A percentile compares a stretch with the other conserved stretches of the same genome.
Evolutionary conservation across 331 rosid species (phyloP).

Genomic region (Acacia concinna): DNA sequence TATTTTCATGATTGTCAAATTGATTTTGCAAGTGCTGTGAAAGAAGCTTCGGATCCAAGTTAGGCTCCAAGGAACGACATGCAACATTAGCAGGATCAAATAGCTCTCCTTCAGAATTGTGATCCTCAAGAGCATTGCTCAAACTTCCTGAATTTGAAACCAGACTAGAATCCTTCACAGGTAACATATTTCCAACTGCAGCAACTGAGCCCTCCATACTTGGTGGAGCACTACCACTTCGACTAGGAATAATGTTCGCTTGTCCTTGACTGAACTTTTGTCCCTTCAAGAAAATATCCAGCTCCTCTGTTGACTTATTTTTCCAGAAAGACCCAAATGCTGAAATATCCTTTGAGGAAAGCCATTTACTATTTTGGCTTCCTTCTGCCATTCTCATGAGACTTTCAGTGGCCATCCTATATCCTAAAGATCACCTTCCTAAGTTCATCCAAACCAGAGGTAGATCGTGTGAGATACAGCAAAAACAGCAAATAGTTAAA

Average conservation of each 20-base stretch:
- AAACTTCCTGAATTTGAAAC: constrained; percentile 39
- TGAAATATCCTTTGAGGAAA: constrained; percentile 42
- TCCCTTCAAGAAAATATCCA: constrained; percentile 40
- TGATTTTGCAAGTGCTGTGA: constrained; percentile 50
- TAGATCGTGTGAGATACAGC: background rate
- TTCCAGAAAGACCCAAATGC: constrained; percentile 42
- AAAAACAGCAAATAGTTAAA: background rate
- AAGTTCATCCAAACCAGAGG: background rate
- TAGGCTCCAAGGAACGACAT: constrained; percentile 32
- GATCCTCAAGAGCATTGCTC: constrained; percentile 26
- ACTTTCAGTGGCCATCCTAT: constrained; percentile 58
- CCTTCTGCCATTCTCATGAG: constrained; percentile 59
- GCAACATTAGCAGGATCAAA: constrained; percentile 49
- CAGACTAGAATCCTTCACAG: constrained; percentile 38
- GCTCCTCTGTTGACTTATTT: constrained; percentile 48
- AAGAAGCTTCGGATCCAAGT: constrained; percentile 50
- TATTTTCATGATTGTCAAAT: constrained; percentile 31
- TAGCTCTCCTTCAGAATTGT: constrained; percentile 44
- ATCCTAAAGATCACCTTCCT: background rate
- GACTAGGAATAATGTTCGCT: constrained; percentile 42
- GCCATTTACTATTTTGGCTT: constrained; percentile 45
- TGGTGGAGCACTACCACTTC: constrained; percentile 79
- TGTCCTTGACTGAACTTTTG: constrained; percentile 34
- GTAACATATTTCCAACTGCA: constrained; percentile 44
- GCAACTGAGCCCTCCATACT: constrained; percentile 67